These are phyloP conservation scores for Fraxinus sp. DNA, from an alignment of 305 asterid genomes.

Conservation along the genomic window DNA sequence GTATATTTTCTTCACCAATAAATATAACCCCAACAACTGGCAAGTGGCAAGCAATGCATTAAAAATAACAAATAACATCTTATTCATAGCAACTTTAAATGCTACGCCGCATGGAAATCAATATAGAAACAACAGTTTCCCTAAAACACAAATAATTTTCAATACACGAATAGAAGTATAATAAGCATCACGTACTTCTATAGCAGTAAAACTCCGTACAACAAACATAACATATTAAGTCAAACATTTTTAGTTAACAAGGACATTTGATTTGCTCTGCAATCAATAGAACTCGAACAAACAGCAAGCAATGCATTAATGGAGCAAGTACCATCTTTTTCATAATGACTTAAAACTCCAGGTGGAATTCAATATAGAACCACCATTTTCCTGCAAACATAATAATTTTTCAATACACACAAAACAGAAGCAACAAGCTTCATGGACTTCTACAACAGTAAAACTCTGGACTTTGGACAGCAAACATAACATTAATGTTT, in stretches of 20 bases:
- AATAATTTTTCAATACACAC: not conserved
- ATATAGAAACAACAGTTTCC: not conserved
- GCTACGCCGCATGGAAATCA: not conserved
- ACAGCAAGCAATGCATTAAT: not conserved
- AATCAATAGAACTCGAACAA: slow-evolving; percentile 11
- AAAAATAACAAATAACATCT: not conserved
- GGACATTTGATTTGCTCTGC: not conserved
- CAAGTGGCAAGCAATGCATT: not conserved
- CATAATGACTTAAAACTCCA: not conserved
- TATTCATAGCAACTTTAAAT: not conserved
- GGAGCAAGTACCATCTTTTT: slow-evolving; percentile 2
- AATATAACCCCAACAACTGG: not conserved
- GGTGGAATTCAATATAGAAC: not conserved
- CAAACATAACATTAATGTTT: not conserved
- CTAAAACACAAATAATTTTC: slow-evolving; percentile 3
- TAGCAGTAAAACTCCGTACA: not conserved
- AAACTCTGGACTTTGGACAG: not conserved
- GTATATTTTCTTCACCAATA: slow-evolving; percentile 7
- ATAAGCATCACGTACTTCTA: not conserved
- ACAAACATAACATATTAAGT: not conserved
- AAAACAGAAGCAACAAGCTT: not conserved
- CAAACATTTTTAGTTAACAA: not conserved
- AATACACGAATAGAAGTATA: not conserved
- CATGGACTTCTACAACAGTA: not conserved
- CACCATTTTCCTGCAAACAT: not conserved